Conservation (phyloP, 2,329 filamentous ascomycete species). For the Grosmannia clavigera region DNA sequence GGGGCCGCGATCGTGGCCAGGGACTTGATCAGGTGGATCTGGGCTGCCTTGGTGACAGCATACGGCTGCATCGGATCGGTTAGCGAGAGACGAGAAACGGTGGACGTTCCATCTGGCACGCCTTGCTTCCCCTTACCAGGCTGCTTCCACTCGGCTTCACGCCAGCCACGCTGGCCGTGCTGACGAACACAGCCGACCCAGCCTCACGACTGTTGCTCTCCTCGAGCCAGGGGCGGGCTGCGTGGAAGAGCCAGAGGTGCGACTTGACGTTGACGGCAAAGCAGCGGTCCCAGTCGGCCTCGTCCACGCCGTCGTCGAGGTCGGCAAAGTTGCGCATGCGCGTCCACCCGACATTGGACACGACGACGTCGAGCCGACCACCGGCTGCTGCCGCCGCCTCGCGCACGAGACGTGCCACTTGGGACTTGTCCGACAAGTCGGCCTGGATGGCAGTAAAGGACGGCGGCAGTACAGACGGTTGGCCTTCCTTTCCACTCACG, state of each 20-base stretch:
- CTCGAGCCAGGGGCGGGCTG: constrained; percentile 40
- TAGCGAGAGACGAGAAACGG: neutral
- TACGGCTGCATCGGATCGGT: constrained; percentile 41
- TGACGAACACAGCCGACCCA: constrained; percentile 42
- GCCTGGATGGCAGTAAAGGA: constrained; percentile 44
- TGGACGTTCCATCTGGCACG: neutral
- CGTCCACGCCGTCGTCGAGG: constrained; percentile 38
- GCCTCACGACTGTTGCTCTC: constrained; percentile 25
- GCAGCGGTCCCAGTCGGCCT: constrained; percentile 47
- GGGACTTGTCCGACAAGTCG: constrained; percentile 48
- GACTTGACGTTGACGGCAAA: constrained; percentile 52
- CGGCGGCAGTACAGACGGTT: neutral
- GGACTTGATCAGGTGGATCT: constrained; percentile 44
- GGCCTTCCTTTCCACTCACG: neutral
- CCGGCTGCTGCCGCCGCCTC: constrained; percentile 48
- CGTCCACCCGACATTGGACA: constrained; percentile 60
- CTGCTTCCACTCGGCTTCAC: constrained; percentile 51
- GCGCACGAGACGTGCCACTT: constrained; percentile 46
- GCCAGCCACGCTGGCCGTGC: constrained; percentile 51
- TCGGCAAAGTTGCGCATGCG: constrained; percentile 29
- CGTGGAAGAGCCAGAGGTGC: constrained; percentile 47
- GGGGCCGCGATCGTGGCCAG: constrained; percentile 41
- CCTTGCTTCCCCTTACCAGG: constrained; percentile 25
- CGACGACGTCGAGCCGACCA: constrained; percentile 56
- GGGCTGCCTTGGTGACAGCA: constrained; percentile 64